Evolutionary conservation across 2,329 filamentous ascomycete species (phyloP), one percentile per base, ranked within the genome.

Genomic region (Monosporascus ibericus): DNA sequence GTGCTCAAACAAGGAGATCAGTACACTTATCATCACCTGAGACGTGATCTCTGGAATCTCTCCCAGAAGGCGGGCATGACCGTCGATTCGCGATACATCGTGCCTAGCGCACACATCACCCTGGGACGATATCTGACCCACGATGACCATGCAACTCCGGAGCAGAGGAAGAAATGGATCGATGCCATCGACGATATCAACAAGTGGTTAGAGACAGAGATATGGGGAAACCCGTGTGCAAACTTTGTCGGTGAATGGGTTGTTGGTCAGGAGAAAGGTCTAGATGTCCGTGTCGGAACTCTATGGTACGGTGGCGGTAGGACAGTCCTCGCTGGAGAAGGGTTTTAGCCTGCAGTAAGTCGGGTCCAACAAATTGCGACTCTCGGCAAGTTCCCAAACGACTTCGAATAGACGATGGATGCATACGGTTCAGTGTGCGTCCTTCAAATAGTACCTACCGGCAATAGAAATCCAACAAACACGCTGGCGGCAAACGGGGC

Each of bases 11-110:
- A 77, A 39, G 78, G 81, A 18, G 87, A 94, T 59, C 64, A 60
- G 1, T 96, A 90, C 70, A 92, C 88, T 0, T 96, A 96, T 68
- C 92, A 96, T 66, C 92, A 97, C 68, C 81, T 97, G 8, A 84
- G 92, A 3, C 80, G 86, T 4, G 90, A 96, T 65, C 67, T 95
- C 14, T 94, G 86, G 66, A 75, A 79, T 48, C 72, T 82, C 25
- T 80, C 82, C 3, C 73, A 75, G 46, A 73, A 72, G 3, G 78
- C 83, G 0, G 88, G 88, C 1, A 75, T 92, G n/a, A 72, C 79
- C 17, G 78, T 96, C 36, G 86, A 78, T 22, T 89, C 88, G 49
- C 79, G 92, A 52, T 97, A 96, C 67, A 85, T 92, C 24, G 90
- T 95, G 2, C 92, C 92, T 2, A 92, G 88, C 47, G 90, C 90